Evolutionary conservation across 495 filamentous ascomycete genomes (phyloP).

Genomic region (Penicillium ucsense): DNA sequence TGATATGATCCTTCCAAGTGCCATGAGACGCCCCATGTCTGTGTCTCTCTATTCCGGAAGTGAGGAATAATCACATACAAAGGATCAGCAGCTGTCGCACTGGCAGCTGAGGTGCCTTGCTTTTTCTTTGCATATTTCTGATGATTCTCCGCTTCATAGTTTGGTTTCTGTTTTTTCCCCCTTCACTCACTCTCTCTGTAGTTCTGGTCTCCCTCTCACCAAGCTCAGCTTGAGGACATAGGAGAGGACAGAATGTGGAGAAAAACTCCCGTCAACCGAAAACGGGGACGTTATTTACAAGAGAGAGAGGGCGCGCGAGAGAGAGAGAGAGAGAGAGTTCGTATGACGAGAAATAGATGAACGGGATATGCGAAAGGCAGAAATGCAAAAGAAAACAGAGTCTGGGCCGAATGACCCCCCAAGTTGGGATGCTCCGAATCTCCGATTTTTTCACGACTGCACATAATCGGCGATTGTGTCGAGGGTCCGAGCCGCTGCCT

Average conservation of each 20-base stretch:
- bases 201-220: background rate
- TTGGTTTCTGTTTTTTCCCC: too few relatives aligned
- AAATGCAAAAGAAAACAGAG: too few relatives aligned
- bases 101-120: conserved; percentile 32
- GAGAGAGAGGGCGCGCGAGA: too few relatives aligned
- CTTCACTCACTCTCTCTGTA: background rate
- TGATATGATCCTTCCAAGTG: too few relatives aligned
- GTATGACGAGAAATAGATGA: too few relatives aligned
- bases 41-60: too few relatives aligned
- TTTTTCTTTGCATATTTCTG: conserved; percentile 12
- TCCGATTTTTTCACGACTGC: background rate
- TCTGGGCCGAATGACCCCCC: too few relatives aligned
- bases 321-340: too few relatives aligned
- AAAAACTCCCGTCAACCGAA: background rate
- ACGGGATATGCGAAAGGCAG: too few relatives aligned
- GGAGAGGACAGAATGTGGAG: background rate
- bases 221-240: background rate
- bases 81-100: conserved; percentile 50
- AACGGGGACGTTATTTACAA: too few relatives aligned
- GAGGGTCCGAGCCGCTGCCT: conserved; percentile 1
- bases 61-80: conserved; percentile 35
- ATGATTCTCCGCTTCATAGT: background rate
- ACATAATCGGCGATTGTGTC: background rate
- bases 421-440: too few relatives aligned
- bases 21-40: too few relatives aligned